These are phyloP conservation scores for Phoma sp. DNA, from an alignment of 2,329 filamentous ascomycete species.

Conservation along the genomic window DNA sequence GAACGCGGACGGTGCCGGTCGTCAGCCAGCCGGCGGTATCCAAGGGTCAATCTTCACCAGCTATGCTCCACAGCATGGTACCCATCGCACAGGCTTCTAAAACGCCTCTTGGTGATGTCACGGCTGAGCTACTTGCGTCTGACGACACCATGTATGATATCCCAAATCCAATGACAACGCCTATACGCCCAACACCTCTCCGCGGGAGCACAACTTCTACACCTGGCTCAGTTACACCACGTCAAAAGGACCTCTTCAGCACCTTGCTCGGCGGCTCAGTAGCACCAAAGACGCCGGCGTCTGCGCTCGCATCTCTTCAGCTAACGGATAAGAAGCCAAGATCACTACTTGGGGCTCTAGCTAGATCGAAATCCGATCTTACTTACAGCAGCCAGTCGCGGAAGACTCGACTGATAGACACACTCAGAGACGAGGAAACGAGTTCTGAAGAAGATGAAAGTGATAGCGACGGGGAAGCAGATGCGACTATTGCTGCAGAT, in stretches of 20 bases:
- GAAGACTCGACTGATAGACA: constrained; percentile 41
- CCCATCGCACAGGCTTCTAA: constrained; percentile 21
- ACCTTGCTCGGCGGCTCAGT: constrained; percentile 40
- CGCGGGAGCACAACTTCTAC: constrained; percentile 16
- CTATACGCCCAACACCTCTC: constrained; percentile 25
- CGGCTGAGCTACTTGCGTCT: constrained; percentile 14
- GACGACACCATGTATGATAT: constrained; percentile 49
- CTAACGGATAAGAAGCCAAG: constrained; percentile 35
- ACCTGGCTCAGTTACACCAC: constrained; percentile 45
- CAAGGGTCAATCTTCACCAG: constrained; percentile 45
- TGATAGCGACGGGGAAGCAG: constrained; percentile 31
- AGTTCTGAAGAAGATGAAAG: constrained; percentile 37
- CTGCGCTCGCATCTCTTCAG: constrained; percentile 39
- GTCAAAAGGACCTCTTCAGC: constrained; percentile 44
- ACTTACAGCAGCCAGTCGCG: constrained; percentile 30
- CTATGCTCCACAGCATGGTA: constrained; percentile 42
- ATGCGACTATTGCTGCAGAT: constrained; percentile 6
- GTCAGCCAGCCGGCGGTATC: constrained; percentile 12
- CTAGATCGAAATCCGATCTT: constrained; percentile 44
- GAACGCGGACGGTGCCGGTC: constrained; percentile 11
- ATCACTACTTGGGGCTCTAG: constrained; percentile 29
- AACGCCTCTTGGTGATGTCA: not conserved
- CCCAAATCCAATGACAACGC: constrained; percentile 30
- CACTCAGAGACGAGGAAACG: constrained; percentile 35
- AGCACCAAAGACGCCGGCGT: constrained; percentile 38